Conservation (phyloP, 2,329 filamentous ascomycete species). For the Lasiodiplodia citricola region DNA sequence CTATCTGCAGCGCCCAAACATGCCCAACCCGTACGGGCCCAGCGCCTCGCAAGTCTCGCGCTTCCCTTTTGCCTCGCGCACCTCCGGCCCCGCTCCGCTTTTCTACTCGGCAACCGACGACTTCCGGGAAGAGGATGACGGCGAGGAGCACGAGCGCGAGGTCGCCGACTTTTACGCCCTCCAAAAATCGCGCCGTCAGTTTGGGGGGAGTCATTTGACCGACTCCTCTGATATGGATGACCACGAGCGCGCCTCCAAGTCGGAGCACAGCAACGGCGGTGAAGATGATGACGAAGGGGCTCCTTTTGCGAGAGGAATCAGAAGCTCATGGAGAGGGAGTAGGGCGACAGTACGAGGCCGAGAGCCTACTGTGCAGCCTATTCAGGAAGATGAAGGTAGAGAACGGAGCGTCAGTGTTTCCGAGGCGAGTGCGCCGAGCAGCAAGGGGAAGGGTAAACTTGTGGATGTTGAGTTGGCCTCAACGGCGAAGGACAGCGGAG, state of each 20-base stretch:
- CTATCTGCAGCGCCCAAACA: slow-evolving; percentile 55
- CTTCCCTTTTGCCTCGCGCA: slow-evolving; percentile 81
- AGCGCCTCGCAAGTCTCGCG: slow-evolving; percentile 71
- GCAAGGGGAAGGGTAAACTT: slow-evolving; percentile 69
- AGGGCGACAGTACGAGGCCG: slow-evolving; percentile 47
- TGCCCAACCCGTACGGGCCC: slow-evolving; percentile 79
- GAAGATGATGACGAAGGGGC: slow-evolving; percentile 42
- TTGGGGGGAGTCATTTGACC: slow-evolving; percentile 80
- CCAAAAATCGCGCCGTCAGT: slow-evolving; percentile 85
- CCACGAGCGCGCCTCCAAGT: slow-evolving; percentile 56
- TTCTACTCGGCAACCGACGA: slow-evolving; percentile 92
- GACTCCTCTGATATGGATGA: slow-evolving; percentile 86
- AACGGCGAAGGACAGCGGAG: slow-evolving; percentile 52
- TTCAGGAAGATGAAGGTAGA: slow-evolving; percentile 43
- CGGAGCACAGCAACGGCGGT: slow-evolving; percentile 53
- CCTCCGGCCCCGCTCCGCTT: slow-evolving; percentile 83
- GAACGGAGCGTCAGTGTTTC: slow-evolving; percentile 47
- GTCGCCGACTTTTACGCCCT: slow-evolving; percentile 93
- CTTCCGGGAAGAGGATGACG: slow-evolving; percentile 91
- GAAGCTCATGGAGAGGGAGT: slow-evolving; percentile 62
- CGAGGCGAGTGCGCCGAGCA: slow-evolving; percentile 50
- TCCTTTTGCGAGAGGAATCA: slow-evolving; percentile 55
- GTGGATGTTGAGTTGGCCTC: slow-evolving; percentile 86
- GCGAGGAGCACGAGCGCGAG: slow-evolving; percentile 86
- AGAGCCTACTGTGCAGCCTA: slow-evolving; percentile 41